Percentiles rank a stretch among this genome's conserved stretches.
Conservation (phyloP, 306 rosid genomes). For the Lathyrus sativus region DNA sequence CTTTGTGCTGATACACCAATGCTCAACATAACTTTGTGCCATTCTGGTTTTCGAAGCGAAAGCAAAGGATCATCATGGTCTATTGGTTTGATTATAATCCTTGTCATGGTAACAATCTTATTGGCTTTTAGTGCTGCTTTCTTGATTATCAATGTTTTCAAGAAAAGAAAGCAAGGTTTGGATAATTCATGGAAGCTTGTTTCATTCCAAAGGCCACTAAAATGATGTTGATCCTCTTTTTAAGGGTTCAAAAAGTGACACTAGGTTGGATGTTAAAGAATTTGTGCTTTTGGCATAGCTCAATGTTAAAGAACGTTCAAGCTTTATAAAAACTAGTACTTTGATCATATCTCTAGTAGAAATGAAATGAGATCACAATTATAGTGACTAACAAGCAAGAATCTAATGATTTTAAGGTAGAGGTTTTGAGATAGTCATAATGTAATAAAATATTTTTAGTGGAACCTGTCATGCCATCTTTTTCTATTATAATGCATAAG, state of each 20-base stretch:
- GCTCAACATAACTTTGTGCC: conserved; percentile 47
- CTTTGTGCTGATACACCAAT: conserved; percentile 51
- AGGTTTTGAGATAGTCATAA: not conserved
- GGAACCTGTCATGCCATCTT: not conserved
- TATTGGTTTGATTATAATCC: conserved; percentile 55
- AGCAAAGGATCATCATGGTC: conserved; percentile 48
- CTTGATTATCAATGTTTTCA: conserved; percentile 31
- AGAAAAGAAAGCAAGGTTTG: conserved; percentile 33
- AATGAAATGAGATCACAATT: not conserved
- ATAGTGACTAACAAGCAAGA: not conserved
- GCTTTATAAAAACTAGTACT: not conserved
- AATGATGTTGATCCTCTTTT: conserved; percentile 44
- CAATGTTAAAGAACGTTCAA: not conserved
- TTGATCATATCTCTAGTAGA: not conserved
- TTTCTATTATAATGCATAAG: not conserved
- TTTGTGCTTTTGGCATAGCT: not conserved
- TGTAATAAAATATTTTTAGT: not conserved
- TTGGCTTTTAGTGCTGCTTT: conserved; percentile 22
- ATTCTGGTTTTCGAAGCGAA: conserved; percentile 32
- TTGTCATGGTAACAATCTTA: conserved; percentile 25
- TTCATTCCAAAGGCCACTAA: conserved; percentile 40
- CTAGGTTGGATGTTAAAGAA: conserved; percentile 16
- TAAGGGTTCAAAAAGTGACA: conserved; percentile 26
- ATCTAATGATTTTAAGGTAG: not conserved
- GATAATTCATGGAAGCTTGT: conserved; percentile 44